Conservation (phyloP, 1,284 basidiomycete genomes). For the Cutaneotrichosporon dermatis region DNA sequence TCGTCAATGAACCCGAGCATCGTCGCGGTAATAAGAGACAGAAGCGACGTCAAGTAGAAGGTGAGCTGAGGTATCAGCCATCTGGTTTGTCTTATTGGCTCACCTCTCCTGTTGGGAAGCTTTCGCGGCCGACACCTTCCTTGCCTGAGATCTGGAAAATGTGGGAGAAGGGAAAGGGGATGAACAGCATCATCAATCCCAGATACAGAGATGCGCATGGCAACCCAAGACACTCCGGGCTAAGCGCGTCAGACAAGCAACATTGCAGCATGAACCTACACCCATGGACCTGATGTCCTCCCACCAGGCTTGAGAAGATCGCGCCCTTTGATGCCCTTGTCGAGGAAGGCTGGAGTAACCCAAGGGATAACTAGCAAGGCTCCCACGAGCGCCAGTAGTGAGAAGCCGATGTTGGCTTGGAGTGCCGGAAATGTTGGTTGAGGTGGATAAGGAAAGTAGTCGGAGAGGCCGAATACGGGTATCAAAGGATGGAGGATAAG, state of each 20-base stretch:
- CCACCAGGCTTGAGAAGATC: constrained; percentile 68
- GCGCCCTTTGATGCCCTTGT: constrained; percentile 69
- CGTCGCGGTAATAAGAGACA: constrained; percentile 86
- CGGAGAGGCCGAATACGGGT: constrained; percentile 28
- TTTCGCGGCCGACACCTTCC: constrained; percentile 37
- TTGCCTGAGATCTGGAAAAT: constrained; percentile 50
- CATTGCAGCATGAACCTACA: constrained; percentile 55
- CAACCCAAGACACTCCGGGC: constrained; percentile 89
- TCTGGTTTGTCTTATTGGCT: constrained; percentile 25
- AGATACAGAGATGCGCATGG: constrained; percentile 88
- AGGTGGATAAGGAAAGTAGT: constrained; percentile 30
- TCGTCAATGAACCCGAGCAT: constrained; percentile 96
- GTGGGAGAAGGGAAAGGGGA: constrained; percentile 81
- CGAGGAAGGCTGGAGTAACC: constrained; percentile 67
- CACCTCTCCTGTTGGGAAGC: constrained; percentile 85
- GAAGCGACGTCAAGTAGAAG: constrained; percentile 84
- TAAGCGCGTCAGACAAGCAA: constrained; percentile 41
- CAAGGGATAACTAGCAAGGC: constrained; percentile 69
- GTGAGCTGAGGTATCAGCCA: constrained; percentile 59
- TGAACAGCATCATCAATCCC: constrained; percentile 75
- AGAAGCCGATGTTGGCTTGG: constrained; percentile 68
- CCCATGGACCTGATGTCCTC: constrained; percentile 51
- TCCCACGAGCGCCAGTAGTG: constrained; percentile 69
- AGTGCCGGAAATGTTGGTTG: constrained; percentile 44
- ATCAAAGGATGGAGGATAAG: constrained; percentile 41